Percentiles rank a stretch among this genome's conserved stretches.
Evolutionary conservation across 2,329 filamentous ascomycete genomes (phyloP).

Genomic region (Stemphylium beticola): DNA sequence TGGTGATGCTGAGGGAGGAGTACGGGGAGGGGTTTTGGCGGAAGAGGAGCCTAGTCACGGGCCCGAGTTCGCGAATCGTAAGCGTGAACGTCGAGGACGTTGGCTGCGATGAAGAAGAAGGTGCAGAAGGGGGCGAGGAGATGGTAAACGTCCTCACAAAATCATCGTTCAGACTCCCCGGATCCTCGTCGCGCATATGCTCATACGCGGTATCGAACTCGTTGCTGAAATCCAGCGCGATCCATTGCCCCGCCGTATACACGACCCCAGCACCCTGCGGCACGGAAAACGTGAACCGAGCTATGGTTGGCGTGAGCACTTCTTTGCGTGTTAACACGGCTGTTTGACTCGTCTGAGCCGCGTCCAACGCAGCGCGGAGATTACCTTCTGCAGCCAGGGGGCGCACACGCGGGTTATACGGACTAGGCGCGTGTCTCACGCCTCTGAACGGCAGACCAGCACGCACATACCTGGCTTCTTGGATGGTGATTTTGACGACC

Average conservation of each 20-base stretch:
- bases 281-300: conserved; percentile 67
- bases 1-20: conserved; percentile 56
- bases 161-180: conserved; percentile 81
- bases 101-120: not conserved
- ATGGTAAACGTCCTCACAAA: conserved; percentile 84
- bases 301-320: conserved; percentile 69
- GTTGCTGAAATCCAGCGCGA: conserved; percentile 73
- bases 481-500: conserved; percentile 71
- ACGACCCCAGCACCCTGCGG: conserved; percentile 34
- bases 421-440: conserved; percentile 64
- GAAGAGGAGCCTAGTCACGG: conserved; percentile 71
- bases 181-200: conserved; percentile 85
- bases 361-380: conserved; percentile 22
- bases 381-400: conserved; percentile 66
- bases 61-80: conserved; percentile 72
- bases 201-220: conserved; percentile 76
- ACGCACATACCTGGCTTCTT: conserved; percentile 66
- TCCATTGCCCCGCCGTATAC: conserved; percentile 77
- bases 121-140: conserved; percentile 60
- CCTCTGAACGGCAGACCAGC: conserved; percentile 73
- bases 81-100: conserved; percentile 67
- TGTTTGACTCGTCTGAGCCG: conserved; percentile 30
- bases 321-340: conserved; percentile 67
- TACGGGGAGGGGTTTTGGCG: conserved; percentile 57
- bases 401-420: conserved; percentile 79